A percentile compares a stretch with the other conserved stretches of the same genome.
Conservation (phyloP, 1,284 basidiomycete genomes). For the Caloboletus inedulis region DNA sequence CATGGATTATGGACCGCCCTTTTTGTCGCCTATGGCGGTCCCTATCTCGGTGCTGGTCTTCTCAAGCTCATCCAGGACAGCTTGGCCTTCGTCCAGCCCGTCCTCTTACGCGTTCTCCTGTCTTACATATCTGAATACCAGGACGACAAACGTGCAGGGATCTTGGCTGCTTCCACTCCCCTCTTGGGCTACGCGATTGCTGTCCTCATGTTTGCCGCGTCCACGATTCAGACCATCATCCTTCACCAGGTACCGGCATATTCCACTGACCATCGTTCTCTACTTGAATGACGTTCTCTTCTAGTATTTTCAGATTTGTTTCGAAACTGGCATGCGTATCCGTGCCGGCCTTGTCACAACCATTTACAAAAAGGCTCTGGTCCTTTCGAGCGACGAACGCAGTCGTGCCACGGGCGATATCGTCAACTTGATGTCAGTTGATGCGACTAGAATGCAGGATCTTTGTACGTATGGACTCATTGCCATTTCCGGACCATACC, state of each 20-base stretch:
- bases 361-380: constrained; percentile 85
- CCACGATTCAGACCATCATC: constrained; percentile 76
- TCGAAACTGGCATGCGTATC: constrained; percentile 88
- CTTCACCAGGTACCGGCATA: constrained; percentile 69
- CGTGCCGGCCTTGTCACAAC: constrained; percentile 83
- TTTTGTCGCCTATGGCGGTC: constrained; percentile 73
- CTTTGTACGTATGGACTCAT: constrained; percentile 79
- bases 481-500: constrained; percentile 66
- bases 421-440: constrained; percentile 90
- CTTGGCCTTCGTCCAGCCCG: constrained; percentile 85
- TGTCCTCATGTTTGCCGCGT: constrained; percentile 74
- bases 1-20: constrained; percentile 68
- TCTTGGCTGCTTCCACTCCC: constrained; percentile 33
- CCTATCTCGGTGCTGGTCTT: constrained; percentile 65
- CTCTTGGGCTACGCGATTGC: constrained; percentile 75
- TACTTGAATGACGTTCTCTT: neutral
- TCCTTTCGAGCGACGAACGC: constrained; percentile 82
- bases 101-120: constrained; percentile 80
- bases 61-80: constrained; percentile 80
- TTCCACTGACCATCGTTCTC: neutral
- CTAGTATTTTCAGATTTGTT: constrained; percentile 80
- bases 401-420: constrained; percentile 84
- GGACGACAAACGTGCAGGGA: constrained; percentile 29
- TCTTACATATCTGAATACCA: constrained; percentile 81
- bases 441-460: constrained; percentile 84